A percentile compares a stretch with the other conserved stretches of the same genome.
phyloP scores from a whole-genome alignment of 331 rosid genomes.

The Pyrus hybrid region DNA sequence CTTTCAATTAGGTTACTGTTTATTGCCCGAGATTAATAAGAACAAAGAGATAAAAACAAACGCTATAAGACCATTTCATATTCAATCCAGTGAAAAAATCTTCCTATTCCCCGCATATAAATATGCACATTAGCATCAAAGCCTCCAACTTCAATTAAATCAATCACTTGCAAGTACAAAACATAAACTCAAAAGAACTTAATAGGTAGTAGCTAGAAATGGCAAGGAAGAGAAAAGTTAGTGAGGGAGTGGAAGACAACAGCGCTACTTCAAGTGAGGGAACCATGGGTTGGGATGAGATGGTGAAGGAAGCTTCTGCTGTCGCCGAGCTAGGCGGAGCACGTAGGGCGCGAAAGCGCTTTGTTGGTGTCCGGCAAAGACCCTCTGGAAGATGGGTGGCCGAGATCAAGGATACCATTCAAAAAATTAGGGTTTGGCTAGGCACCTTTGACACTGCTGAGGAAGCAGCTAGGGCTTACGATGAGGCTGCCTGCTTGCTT shows the following conservation, averaged over 20 bases:
- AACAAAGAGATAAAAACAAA: slow-evolving; percentile 22
- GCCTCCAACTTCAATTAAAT: slow-evolving; percentile 4
- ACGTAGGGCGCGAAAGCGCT: slow-evolving; percentile 55
- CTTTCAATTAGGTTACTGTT: slow-evolving; percentile 27
- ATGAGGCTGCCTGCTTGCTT: slow-evolving; percentile 94
- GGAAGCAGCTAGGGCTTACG: slow-evolving; percentile 96
- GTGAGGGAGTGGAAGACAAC: slow-evolving; percentile 34
- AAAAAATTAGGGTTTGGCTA: slow-evolving; percentile 93
- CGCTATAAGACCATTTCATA: slow-evolving; percentile 35
- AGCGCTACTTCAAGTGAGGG: slow-evolving; percentile 39
- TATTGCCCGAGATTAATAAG: slow-evolving; percentile 19
- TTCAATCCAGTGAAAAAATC: background rate
- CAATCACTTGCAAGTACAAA: background rate
- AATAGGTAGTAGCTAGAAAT: slow-evolving; percentile 4
- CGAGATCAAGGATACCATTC: slow-evolving; percentile 90
- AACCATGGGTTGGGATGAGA: slow-evolving; percentile 65
- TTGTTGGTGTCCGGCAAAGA: slow-evolving; percentile 87
- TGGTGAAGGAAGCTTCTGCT: slow-evolving; percentile 68
- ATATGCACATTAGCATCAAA: slow-evolving; percentile 28
- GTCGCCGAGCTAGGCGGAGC: slow-evolving; percentile 52
- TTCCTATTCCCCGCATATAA: background rate
- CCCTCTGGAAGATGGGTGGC: slow-evolving; percentile 98
- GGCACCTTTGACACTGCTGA: slow-evolving; percentile 97
- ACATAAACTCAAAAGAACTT: background rate
- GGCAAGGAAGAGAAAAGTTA: slow-evolving; percentile 83